Conservation (phyloP, 2,329 filamentous ascomycete genomes). For the Capronia epimyces region DNA sequence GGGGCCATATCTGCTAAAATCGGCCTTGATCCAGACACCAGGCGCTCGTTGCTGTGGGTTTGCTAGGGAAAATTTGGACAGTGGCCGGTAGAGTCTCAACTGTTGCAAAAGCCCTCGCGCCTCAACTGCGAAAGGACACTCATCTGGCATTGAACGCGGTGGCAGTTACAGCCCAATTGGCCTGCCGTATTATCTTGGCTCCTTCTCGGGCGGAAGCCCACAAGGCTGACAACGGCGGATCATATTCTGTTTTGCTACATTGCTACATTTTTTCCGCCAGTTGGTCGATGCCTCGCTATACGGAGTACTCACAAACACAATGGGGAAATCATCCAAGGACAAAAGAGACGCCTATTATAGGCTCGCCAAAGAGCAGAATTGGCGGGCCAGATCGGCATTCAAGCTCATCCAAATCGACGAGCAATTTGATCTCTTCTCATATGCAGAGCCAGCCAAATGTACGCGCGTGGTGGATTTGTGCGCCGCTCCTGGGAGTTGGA, state of each 20-base stretch:
- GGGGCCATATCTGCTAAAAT: conserved; percentile 56
- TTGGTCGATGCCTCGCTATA: neutral
- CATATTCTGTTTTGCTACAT: neutral
- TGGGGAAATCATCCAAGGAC: conserved; percentile 98
- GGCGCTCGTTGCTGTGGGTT: neutral
- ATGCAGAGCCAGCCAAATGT: conserved; percentile 58
- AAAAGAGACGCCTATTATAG: conserved; percentile 98
- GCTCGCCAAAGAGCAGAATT: conserved; percentile 96
- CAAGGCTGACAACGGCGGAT: conserved; percentile 1
- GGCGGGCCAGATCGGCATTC: conserved; percentile 92
- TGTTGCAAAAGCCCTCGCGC: neutral
- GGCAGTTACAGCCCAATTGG: neutral
- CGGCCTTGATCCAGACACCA: neutral
- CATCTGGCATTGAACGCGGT: neutral
- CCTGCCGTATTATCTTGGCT: neutral
- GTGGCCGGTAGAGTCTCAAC: neutral
- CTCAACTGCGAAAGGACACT: neutral
- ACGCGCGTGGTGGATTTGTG: conserved; percentile 93
- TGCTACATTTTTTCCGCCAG: neutral
- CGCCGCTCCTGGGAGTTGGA: conserved; percentile 94
- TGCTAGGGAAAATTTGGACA: neutral
- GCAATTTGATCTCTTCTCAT: conserved; percentile 89
- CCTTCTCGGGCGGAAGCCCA: neutral
- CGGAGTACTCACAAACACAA: conserved; percentile 36
- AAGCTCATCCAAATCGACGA: conserved; percentile 93